Percentiles rank a stretch among this genome's conserved stretches.
phyloP scores from a whole-genome alignment of 495 filamentous ascomycete genomes.

The Penicillium alfredii region DNA sequence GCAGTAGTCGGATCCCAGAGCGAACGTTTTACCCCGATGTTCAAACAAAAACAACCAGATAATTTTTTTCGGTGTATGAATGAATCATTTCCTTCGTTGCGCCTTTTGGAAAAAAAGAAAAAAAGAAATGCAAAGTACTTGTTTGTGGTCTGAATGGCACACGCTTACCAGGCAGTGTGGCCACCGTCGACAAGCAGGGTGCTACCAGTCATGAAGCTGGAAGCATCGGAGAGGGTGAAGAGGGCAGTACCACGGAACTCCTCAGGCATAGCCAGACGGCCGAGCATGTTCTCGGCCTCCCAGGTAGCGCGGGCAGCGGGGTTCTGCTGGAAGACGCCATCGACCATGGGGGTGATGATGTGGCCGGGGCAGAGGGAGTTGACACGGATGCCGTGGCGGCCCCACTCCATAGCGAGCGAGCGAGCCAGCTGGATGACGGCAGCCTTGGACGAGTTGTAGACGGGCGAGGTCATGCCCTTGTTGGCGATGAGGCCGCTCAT shows the following conservation, averaged over 20 bases:
- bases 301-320: conserved; percentile 54
- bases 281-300: conserved; percentile 66
- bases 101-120: too few relatives aligned
- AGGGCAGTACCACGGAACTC: conserved; percentile 62
- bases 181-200: conserved; percentile 59
- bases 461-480: conserved; percentile 58
- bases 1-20: too few relatives aligned
- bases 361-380: conserved; percentile 65
- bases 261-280: conserved; percentile 53
- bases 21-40: too few relatives aligned
- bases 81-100: too few relatives aligned
- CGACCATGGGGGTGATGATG: conserved; percentile 68
- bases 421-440: conserved; percentile 60
- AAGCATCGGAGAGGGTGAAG: conserved; percentile 58
- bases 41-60: too few relatives aligned
- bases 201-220: conserved; percentile 65
- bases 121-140: too few relatives aligned
- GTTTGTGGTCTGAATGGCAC: neutral
- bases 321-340: conserved; percentile 58
- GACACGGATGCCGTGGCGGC: conserved; percentile 58
- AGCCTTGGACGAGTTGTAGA: conserved; percentile 67
- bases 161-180: conserved; percentile 49
- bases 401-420: conserved; percentile 70
- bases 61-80: too few relatives aligned
- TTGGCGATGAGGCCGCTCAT: conserved; percentile 83